Percentiles rank a stretch among this genome's conserved stretches.
These are phyloP conservation scores for Thalassiosira hispida DNA, from an alignment of 352 stramenopile species.

Conservation along the genomic window DNA sequence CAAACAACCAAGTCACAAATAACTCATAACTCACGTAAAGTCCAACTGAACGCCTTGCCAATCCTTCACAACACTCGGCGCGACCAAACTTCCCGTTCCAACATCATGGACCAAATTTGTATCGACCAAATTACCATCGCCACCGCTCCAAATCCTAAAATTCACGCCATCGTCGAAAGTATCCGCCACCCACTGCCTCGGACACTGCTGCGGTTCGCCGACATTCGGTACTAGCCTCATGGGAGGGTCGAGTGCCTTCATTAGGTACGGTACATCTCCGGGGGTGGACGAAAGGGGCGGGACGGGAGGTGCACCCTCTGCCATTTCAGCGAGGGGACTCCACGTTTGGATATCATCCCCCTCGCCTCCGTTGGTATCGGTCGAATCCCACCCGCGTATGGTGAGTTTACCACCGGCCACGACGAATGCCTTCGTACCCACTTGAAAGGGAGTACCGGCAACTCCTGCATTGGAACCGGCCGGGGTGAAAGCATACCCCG, in stretches of 20 bases:
- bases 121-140: conserved; percentile 34
- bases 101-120: no score
- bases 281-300: background rate
- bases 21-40: conserved; percentile 33
- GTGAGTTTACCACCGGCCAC: conserved; percentile 63
- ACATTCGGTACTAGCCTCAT: background rate
- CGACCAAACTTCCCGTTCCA: conserved; percentile 3
- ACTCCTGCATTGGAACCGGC: conserved; percentile 38
- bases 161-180: conserved; percentile 35
- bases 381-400: conserved; percentile 47
- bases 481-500: conserved; percentile 41
- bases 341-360: conserved; percentile 15
- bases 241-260: background rate
- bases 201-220: conserved; percentile 21
- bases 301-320: conserved; percentile 23
- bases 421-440: conserved; percentile 58
- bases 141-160: conserved; percentile 47
- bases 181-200: conserved; percentile 14
- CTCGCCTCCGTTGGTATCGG: background rate
- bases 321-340: conserved; percentile 27
- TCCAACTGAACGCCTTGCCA: conserved; percentile 51
- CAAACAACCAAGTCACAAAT: background rate
- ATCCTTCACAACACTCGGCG: background rate
- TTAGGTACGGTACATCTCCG: background rate
- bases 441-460: conserved; percentile 34